A percentile compares a stretch with the other conserved stretches of the same genome.
Conservation (phyloP, 2,329 filamentous ascomycete genomes). For the Neonectria hederae region DNA sequence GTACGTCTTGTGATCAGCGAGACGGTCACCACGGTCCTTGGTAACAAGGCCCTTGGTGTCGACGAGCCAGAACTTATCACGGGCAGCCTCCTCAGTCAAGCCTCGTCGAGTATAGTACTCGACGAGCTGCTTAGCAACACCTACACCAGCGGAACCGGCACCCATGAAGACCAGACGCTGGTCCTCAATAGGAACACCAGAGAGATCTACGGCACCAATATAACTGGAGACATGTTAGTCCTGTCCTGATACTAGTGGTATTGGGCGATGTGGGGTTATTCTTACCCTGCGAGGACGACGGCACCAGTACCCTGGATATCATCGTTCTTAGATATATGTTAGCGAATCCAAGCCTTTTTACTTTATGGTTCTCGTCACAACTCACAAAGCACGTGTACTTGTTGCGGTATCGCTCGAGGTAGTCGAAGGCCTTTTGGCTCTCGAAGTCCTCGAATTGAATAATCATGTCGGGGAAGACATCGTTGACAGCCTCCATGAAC, state of each 20-base stretch:
- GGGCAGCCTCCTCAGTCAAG: conserved; percentile 85
- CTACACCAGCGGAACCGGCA: conserved; percentile 93
- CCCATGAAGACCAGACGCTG: conserved; percentile 97
- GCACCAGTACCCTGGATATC: conserved; percentile 98
- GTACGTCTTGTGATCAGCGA: conserved; percentile 88
- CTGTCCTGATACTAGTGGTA: conserved; percentile 47
- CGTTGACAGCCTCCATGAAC: conserved; percentile 90
- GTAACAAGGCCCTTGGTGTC: conserved; percentile 97
- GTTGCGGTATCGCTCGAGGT: conserved; percentile 88
- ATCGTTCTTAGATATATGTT: conserved; percentile 68
- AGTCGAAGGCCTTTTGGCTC: conserved; percentile 89
- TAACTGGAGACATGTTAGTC: conserved; percentile 70
- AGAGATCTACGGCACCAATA: conserved; percentile 81
- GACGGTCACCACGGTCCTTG: conserved; percentile 88
- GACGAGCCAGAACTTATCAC: conserved; percentile 94
- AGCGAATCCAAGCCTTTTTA: conserved; percentile 22
- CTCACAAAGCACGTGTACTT: conserved; percentile 84
- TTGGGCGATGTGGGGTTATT: conserved; percentile 20
- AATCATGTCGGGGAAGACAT: conserved; percentile 72
- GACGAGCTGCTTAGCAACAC: conserved; percentile 97
- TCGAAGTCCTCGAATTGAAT: conserved; percentile 99
- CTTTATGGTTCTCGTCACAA: conserved; percentile 3
- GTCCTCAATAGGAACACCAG: conserved; percentile 84
- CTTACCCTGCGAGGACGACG: conserved; percentile 86
- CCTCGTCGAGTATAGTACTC: conserved; percentile 96